Base-by-base conservation (phyloP, 2,329 filamentous ascomycete genomes). In the Sclerotinia spermophila region DNA sequence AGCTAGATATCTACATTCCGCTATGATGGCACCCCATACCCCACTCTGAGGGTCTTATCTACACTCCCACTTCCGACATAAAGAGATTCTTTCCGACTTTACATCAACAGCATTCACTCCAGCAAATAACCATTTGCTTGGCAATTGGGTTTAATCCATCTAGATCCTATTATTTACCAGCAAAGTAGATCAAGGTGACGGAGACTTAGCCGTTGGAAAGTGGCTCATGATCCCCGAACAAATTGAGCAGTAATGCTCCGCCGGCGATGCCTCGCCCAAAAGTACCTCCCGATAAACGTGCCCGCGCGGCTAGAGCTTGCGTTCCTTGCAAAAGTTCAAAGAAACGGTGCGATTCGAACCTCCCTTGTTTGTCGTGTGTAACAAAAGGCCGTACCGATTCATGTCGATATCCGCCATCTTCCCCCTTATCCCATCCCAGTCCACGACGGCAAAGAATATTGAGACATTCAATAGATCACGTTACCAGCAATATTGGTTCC, bases 301-400 rank as follows among this genome's bases (percentile, higher is more conserved):
- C 61, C 24, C 61, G 61, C 33, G 61, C 61, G 7, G 61, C 61
- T 17, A 65, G 61, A 65, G 61, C 61, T 51, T 65, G 61, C 33
- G 33, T 65, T 15, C 61, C 24, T 8, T 65, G 61, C 33, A 65
- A 65, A 38, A 27, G 15, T n/a, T 65, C 61, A 24, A 65, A 65
- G 61, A 65, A 51, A 44, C 44, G 61, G 7, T 65, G 61, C 44
- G 61, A 65, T 65, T 21, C 44, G 38, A 65, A 51, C 15, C 61
- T 65, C 5, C 61, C 61, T 19, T 65, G 61, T 27, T 38, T 51
- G 11, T 51, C 61, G 24, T 65, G 61, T 51, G 44, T 65, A 38
- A 48, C 44, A 3, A 51, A 51, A 51, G 61, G 30, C 30, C 44
- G 61, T 21, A 51, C 61, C 61, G 45, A 65, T n/a, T 51, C 33